These are phyloP conservation scores for Acacia pycnantha DNA, from an alignment of 331 rosid genomes.

Conservation along the genomic window DNA sequence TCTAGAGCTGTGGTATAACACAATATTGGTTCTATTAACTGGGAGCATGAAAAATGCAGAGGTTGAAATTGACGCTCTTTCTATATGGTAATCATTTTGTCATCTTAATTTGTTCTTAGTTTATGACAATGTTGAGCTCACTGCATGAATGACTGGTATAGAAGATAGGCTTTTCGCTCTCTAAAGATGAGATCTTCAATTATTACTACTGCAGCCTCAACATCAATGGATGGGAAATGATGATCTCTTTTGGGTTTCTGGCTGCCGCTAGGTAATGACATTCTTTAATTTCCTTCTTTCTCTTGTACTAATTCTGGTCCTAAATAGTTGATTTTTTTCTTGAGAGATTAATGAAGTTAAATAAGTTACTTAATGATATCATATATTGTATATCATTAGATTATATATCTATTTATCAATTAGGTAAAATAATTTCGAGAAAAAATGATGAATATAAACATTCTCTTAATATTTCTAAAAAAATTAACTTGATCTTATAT, in stretches of 20 bases:
- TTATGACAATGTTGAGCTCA: not conserved
- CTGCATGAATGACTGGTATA: not conserved
- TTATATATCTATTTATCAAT: no score
- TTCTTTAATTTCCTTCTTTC: not conserved
- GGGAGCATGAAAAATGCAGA: not conserved
- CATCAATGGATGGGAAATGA: constrained; percentile 9
- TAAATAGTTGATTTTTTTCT: no score
- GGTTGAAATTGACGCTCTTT: not conserved
- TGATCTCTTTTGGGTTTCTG: not conserved
- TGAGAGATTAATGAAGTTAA: rapidly evolving
- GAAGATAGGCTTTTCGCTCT: not conserved
- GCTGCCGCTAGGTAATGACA: not conserved
- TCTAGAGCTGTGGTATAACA: constrained; percentile 69
- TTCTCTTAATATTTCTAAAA: no score
- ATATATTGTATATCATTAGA: no score
- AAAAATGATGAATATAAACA: no score
- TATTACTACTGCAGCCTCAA: not conserved
- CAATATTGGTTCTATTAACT: constrained; percentile 43
- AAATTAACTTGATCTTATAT: no score
- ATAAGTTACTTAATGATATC: no score
- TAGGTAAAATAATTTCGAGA: no score
- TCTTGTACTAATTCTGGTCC: not conserved
- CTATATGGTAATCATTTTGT: not conserved
- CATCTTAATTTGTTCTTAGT: not conserved
- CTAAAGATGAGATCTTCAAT: not conserved